Percentiles rank a stretch among this genome's conserved stretches.
Conservation (phyloP, 805 yeast genomes). For the Metschnikowia kunwiensis region DNA sequence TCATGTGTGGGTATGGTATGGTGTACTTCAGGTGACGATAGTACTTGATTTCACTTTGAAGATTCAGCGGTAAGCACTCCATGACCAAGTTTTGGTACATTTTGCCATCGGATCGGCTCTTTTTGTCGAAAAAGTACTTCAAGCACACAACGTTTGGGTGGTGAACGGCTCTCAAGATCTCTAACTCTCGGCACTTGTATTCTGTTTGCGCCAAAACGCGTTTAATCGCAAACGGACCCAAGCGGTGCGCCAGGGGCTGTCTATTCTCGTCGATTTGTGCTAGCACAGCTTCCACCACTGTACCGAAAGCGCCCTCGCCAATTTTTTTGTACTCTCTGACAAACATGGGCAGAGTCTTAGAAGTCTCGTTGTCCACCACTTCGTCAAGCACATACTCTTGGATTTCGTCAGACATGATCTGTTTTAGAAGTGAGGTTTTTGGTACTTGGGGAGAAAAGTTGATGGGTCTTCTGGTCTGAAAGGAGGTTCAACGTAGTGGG, state of each 20-base stretch:
- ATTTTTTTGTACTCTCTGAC: slow-evolving; percentile 69
- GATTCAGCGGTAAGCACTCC: slow-evolving; percentile 83
- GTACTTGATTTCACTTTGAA: slow-evolving; percentile 71
- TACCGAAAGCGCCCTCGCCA: slow-evolving; percentile 87
- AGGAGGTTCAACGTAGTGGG: too few relatives aligned
- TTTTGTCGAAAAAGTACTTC: slow-evolving; percentile 68
- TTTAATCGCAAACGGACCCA: slow-evolving; percentile 82
- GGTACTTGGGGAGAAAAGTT: too few relatives aligned
- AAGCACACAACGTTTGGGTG: slow-evolving; percentile 78
- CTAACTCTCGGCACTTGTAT: slow-evolving; percentile 78
- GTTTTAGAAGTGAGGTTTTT: too few relatives aligned
- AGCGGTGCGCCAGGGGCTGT: slow-evolving; percentile 38
- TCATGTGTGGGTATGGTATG: slow-evolving; percentile 70
- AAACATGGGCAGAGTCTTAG: slow-evolving; percentile 56
- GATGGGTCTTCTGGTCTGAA: slow-evolving; percentile 4
- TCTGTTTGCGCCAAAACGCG: slow-evolving; percentile 87
- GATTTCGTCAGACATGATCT: too few relatives aligned
- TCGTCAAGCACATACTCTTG: slow-evolving; percentile 36
- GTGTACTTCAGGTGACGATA: slow-evolving; percentile 59
- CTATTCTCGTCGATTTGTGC: slow-evolving; percentile 29
- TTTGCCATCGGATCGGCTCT: slow-evolving; percentile 58
- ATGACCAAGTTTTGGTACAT: slow-evolving; percentile 78
- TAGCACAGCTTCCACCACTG: slow-evolving; percentile 71
- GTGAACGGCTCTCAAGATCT: slow-evolving; percentile 66
- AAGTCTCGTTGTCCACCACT: slow-evolving; percentile 60